Percentiles rank a stretch among this genome's conserved stretches.
phyloP scores from a whole-genome alignment of 176 grass and related monocot genomes.

The bread wheat (Triticum aestivum) region DNA sequence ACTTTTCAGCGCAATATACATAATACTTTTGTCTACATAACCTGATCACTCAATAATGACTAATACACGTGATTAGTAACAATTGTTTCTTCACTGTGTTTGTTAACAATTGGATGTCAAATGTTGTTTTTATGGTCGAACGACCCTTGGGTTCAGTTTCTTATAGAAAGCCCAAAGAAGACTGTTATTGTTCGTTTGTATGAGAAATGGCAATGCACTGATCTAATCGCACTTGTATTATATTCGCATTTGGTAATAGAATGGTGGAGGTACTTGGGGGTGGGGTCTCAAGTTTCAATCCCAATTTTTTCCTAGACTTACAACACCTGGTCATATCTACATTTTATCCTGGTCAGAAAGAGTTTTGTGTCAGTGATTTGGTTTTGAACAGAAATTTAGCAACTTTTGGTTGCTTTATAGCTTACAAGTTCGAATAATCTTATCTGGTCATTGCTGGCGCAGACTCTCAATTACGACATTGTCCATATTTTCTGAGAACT shows the following conservation, averaged over 20 bases:
- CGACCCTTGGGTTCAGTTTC: neutral
- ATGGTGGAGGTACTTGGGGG: neutral
- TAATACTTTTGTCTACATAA: neutral
- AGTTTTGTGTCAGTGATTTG: neutral
- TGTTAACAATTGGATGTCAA: neutral
- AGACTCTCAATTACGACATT: neutral
- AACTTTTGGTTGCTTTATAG: neutral
- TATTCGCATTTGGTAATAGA: neutral
- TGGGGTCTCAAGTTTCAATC: neutral
- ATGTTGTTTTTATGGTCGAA: neutral
- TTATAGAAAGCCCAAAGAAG: neutral
- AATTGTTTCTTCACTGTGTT: neutral
- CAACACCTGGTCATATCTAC: neutral
- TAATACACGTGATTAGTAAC: neutral
- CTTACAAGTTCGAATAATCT: neutral
- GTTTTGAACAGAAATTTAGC: neutral
- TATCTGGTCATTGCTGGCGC: neutral
- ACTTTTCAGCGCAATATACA: neutral
- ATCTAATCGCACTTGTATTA: neutral
- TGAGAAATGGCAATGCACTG: neutral
- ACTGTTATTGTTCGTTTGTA: neutral
- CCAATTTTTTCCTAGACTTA: neutral
- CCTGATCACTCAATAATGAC: neutral
- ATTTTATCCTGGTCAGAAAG: neutral
- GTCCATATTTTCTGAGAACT: neutral